Evolutionary conservation across 169 alveolate genomes (phyloP), one percentile per base, ranked within the genome.

Genomic region (Eimeria tenella): DNA sequence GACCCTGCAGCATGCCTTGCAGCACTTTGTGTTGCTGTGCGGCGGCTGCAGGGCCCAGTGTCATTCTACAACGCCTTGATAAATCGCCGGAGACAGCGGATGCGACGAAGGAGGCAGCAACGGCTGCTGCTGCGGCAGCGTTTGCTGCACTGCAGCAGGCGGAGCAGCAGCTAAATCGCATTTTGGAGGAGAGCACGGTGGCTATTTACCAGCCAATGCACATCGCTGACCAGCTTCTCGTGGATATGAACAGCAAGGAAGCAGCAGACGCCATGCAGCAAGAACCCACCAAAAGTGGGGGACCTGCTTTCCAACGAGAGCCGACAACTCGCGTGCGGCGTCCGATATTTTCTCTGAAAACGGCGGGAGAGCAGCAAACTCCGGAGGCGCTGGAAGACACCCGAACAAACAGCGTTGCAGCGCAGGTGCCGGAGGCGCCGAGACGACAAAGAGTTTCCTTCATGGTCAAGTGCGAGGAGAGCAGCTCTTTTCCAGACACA

Each of bases 91-190:
- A 75, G 65, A 49, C 86, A n/a, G 83, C 6, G 8, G 86, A 52
- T 50, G 86, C 65, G 50, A 52, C 86, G 9, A 63, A 75, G 65
- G 65, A 81, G 89, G 73, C 89, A 15, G 90, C 90, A 11, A 62
- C 91, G 17, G 91, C 91, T 83, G 91, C 91, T 62, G 91, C 91
- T 4, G 91, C 91, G 1, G 91, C 91, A 50, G 91, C 91, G 7
- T 42, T 83, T 83, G 91, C 91, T 83, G 91, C 75, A n/a, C 79
- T 83, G 50, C 79, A 83, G 65, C 91, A 83, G 70, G 91, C 91
- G 23, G 91, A 83, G 91, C 49, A 83, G 79, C 91, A 83, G 63
- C 91, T 83, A 6, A 83, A 83, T 10, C 91, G 91, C 91, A 83
- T 83, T 49, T 49, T 83, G 7, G 91, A 83, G 77, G 91, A 83